These are phyloP conservation scores for Paracorniculantispora psalliotae DNA, from an alignment of 2,329 filamentous ascomycete genomes.

Conservation along the genomic window DNA sequence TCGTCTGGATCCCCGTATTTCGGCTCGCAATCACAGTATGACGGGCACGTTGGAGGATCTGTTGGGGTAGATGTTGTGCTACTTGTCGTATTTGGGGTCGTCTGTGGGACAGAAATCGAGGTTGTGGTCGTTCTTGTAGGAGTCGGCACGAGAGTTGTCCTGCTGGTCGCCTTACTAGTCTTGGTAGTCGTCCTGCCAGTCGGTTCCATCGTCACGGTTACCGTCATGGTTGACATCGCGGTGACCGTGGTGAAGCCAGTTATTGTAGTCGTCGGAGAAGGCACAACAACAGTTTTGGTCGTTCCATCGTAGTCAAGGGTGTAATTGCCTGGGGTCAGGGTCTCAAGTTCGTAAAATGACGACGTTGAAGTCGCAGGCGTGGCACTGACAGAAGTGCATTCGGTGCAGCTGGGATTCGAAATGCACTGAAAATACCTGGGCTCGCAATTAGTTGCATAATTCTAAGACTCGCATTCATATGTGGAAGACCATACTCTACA, in stretches of 20 bases:
- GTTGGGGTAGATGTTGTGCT: neutral
- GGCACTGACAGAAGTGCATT: neutral
- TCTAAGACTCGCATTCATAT: neutral
- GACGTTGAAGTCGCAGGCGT: neutral
- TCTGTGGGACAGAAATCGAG: neutral
- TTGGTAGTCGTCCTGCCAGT: neutral
- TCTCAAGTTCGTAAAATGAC: conserved; percentile 1
- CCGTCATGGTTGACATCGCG: neutral
- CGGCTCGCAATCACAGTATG: conserved; percentile 10
- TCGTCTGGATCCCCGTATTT: conserved; percentile 10
- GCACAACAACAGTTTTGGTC: conserved; percentile 4
- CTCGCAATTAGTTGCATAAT: neutral
- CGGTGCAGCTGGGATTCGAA: conserved; percentile 8
- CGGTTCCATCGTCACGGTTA: neutral
- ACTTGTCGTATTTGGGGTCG: neutral
- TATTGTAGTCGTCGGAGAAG: neutral
- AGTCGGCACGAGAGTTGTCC: neutral
- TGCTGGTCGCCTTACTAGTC: neutral
- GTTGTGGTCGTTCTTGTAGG: neutral
- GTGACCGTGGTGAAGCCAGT: neutral
- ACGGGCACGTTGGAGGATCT: conserved; percentile 1
- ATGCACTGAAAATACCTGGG: conserved; percentile 13
- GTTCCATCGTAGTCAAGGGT: neutral
- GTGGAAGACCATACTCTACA: conserved; percentile 19
- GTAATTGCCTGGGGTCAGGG: conserved; percentile 7